phyloP scores from a whole-genome alignment of 2,329 filamentous ascomycete species.

The Capronia coronata region DNA sequence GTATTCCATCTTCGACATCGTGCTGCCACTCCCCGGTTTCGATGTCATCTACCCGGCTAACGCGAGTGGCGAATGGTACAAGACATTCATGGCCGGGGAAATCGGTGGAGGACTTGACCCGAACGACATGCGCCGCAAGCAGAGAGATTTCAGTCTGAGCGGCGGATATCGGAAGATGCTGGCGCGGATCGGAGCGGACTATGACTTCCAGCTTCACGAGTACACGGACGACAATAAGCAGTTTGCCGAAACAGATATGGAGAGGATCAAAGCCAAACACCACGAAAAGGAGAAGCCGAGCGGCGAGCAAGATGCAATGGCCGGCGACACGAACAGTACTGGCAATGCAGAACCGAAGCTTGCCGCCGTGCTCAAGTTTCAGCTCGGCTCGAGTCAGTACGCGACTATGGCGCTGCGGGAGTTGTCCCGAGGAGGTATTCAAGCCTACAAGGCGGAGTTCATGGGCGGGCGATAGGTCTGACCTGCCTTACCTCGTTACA shows the following conservation, averaged over 20 bases:
- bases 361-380: constrained; percentile 55
- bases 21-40: constrained; percentile 86
- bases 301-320: neutral
- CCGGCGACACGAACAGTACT: neutral
- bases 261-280: constrained; percentile 51
- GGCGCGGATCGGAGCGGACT: constrained; percentile 57
- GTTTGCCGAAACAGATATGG: constrained; percentile 80
- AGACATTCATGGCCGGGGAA: constrained; percentile 73
- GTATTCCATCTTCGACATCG: constrained; percentile 79
- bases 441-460: constrained; percentile 58
- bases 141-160: constrained; percentile 80
- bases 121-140: constrained; percentile 74
- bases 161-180: constrained; percentile 84
- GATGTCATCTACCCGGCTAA: constrained; percentile 83
- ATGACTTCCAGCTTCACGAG: constrained; percentile 61
- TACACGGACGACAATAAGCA: constrained; percentile 67
- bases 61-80: constrained; percentile 75
- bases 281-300: constrained; percentile 10
- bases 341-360: constrained; percentile 27
- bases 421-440: constrained; percentile 63
- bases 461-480: constrained; percentile 39
- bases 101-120: constrained; percentile 75
- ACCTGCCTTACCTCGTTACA: neutral
- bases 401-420: constrained; percentile 78
- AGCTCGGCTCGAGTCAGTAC: constrained; percentile 72